Evolutionary conservation across 805 yeast genomes (phyloP), one percentile per base, ranked within the genome.

Genomic region (Sugiyamaella valdiviana): DNA sequence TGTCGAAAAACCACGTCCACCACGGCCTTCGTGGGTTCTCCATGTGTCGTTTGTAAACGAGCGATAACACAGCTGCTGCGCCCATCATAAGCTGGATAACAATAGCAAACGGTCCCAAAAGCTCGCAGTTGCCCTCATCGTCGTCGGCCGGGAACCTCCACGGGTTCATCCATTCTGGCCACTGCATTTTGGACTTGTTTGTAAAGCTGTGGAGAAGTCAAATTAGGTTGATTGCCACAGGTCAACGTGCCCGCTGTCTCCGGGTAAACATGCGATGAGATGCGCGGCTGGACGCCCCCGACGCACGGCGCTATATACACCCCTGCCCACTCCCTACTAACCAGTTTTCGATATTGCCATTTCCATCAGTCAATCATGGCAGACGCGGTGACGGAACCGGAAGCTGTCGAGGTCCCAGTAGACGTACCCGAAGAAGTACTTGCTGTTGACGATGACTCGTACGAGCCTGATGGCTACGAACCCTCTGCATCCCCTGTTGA

Each of bases 1-100:
- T 95, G 63, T 91, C 99, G 60, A 79, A 90, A 15, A 76, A 60
- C 98, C 98, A 91, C 10, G 90, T 82, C 56, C 77, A 75, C 86
- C 95, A 80, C 2, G 95, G 90, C 53, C 99, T 72, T 55, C 89
- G 75, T 1, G 97, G 97, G 51, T 76, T 76, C 60, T 91, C 99
- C 51, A 80, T 78, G 51, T 70, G 78, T 46, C 98, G 73, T 61
- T 93, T 91, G 38, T 82, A 67, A 2, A 89, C 78, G 39, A 91
- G 69, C 2, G 91, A 79, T 23, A 82, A 73, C 3, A 93, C 64
- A 10, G 95, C 89, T 20, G 89, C 68, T 6, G 83, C 61, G 0
- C 97, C 99, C 68, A 93, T 69, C 3, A 78, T 62, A 1, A 77
- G 74, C 64, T 91, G 99, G 14, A 95, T 80, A 5, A 83, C 46